A percentile compares a stretch with the other conserved stretches of the same genome.
Conservation (phyloP, 2,329 filamentous ascomycete species). For the Phoma sp. region DNA sequence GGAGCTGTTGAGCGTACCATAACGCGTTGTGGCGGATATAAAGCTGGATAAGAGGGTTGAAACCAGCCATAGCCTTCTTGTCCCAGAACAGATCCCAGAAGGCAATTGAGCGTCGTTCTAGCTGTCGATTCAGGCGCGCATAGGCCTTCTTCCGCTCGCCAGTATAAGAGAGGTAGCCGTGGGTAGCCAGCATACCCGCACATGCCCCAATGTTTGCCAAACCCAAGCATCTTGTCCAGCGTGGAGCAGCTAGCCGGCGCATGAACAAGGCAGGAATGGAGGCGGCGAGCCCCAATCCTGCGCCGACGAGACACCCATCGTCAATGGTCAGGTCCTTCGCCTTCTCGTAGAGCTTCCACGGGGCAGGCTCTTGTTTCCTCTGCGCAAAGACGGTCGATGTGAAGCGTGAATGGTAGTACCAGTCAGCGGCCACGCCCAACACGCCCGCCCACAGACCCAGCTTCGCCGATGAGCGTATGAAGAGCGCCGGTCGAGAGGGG, state of each 20-base stretch:
- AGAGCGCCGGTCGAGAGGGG: constrained; percentile 24
- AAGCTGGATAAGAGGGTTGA: constrained; percentile 32
- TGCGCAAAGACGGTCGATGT: constrained; percentile 21
- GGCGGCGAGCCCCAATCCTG: constrained; percentile 29
- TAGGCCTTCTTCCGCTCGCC: constrained; percentile 36
- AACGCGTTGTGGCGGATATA: constrained; percentile 36
- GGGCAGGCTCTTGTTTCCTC: constrained; percentile 13
- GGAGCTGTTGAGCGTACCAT: constrained; percentile 31
- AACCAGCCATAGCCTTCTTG: constrained; percentile 30
- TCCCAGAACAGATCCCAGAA: constrained; percentile 37
- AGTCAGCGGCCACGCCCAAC: constrained; percentile 31
- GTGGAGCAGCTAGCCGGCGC: constrained; percentile 28
- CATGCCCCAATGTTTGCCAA: constrained; percentile 35
- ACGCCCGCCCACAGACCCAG: constrained; percentile 28
- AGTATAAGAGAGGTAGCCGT: constrained; percentile 36
- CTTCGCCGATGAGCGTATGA: constrained; percentile 31
- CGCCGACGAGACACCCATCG: constrained; percentile 34
- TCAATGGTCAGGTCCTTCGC: constrained; percentile 33
- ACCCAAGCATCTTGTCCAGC: constrained; percentile 31
- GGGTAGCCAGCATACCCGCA: constrained; percentile 27
- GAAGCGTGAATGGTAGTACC: constrained; percentile 33
- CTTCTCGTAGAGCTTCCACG: constrained; percentile 33
- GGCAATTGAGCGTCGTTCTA: constrained; percentile 27
- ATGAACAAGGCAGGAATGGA: constrained; percentile 30
- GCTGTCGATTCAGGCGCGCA: constrained; percentile 19